phyloP scores from a whole-genome alignment of 2,329 filamentous ascomycete species.

The Beauveria sp. region DNA sequence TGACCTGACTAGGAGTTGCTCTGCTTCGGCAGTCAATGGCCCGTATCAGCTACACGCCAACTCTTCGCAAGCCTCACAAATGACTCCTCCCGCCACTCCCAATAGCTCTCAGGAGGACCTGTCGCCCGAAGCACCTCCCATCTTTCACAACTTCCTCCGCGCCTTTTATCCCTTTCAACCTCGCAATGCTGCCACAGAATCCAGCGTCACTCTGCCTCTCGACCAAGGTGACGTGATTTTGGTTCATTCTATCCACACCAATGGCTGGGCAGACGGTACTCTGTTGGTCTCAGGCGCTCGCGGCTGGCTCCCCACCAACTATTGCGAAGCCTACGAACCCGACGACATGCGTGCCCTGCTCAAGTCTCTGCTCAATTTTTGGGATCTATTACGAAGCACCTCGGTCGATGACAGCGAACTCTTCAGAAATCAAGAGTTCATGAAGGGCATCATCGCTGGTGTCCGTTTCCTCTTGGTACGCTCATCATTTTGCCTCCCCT shows the following conservation, averaged over 20 bases:
- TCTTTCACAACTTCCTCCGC: slow-evolving; percentile 91
- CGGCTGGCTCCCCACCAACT: slow-evolving; percentile 96
- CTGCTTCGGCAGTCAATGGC: slow-evolving; percentile 22
- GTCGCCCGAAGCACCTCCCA: slow-evolving; percentile 42
- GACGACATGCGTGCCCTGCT: slow-evolving; percentile 78
- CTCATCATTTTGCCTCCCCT: slow-evolving; percentile 15
- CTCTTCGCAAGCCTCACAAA: slow-evolving; percentile 46
- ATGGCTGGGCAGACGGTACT: slow-evolving; percentile 97
- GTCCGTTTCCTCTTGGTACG: slow-evolving; percentile 83
- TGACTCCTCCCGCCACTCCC: slow-evolving; percentile 72
- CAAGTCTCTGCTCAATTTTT: slow-evolving; percentile 81
- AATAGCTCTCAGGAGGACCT: slow-evolving; percentile 58
- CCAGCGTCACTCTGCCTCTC: slow-evolving; percentile 80
- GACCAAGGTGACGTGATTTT: slow-evolving; percentile 88
- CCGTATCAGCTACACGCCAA: slow-evolving; percentile 23
- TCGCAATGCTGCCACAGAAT: slow-evolving; percentile 65
- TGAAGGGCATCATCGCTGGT: slow-evolving; percentile 87
- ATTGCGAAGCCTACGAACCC: slow-evolving; percentile 91
- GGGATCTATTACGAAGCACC: slow-evolving; percentile 79
- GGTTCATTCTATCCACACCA: slow-evolving; percentile 93
- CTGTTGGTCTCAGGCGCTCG: slow-evolving; percentile 76
- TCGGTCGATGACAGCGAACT: slow-evolving; percentile 67
- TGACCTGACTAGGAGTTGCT: slow-evolving; percentile 38
- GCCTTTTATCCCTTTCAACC: slow-evolving; percentile 92
- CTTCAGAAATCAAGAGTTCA: slow-evolving; percentile 87